phyloP scores from a whole-genome alignment of 768 basidiomycete genomes.

The Panus rudis region DNA sequence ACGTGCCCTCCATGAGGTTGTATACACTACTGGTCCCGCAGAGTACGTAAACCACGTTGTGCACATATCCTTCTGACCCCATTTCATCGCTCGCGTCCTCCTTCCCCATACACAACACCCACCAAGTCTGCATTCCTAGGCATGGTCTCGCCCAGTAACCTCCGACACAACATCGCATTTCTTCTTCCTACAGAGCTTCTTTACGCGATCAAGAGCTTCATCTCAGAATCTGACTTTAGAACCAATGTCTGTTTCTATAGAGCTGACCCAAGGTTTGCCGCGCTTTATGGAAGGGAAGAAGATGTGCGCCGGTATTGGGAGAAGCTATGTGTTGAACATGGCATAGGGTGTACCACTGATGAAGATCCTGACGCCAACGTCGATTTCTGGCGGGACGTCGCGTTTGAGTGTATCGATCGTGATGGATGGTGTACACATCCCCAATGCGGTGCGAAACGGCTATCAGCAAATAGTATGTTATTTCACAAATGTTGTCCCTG shows the following conservation, averaged over 20 bases:
- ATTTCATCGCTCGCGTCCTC: too few relatives aligned
- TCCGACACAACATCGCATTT: too few relatives aligned
- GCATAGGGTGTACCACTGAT: neutral
- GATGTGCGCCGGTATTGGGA: slow-evolving; percentile 3
- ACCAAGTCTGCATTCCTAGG: too few relatives aligned
- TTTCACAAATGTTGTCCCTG: too few relatives aligned
- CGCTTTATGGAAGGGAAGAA: slow-evolving; percentile 2
- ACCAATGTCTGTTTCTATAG: slow-evolving; percentile 11
- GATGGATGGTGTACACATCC: slow-evolving; percentile 8
- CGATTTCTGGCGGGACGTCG: slow-evolving; percentile 3
- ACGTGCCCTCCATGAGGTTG: too few relatives aligned
- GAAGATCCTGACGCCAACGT: neutral
- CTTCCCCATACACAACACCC: too few relatives aligned
- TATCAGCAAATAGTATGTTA: slow-evolving; percentile 5
- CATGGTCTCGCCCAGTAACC: too few relatives aligned
- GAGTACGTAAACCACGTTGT: too few relatives aligned
- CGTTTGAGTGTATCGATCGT: slow-evolving; percentile 1
- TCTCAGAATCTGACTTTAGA: slow-evolving; percentile 4
- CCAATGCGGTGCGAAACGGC: slow-evolving; percentile 3
- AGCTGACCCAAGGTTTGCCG: too few relatives aligned
- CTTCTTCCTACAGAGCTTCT: slow-evolving; percentile 4
- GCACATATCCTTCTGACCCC: too few relatives aligned
- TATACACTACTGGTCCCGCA: too few relatives aligned
- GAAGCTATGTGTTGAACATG: slow-evolving; percentile 3
- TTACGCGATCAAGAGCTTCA: slow-evolving; percentile 2